These are phyloP conservation scores for Gaultheria prostrata DNA, from an alignment of 148 eudicot genomes.

Conservation along the genomic window DNA sequence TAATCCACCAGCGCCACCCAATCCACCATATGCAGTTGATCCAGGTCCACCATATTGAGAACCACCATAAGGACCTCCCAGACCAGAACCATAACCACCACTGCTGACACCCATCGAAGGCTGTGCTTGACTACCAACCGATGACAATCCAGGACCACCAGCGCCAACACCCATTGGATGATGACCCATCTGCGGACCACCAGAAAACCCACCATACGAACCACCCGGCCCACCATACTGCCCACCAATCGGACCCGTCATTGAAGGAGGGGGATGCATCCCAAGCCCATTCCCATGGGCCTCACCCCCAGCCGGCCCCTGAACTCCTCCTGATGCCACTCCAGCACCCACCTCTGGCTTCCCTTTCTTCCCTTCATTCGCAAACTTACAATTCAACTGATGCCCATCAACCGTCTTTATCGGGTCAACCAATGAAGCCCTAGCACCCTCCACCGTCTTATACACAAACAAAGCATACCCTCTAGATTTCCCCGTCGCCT, in stretches of 20 bases:
- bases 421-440: slow-evolving; percentile 53
- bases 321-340: slow-evolving; percentile 13
- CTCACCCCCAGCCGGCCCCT: slow-evolving; percentile 17
- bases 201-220: slow-evolving; percentile 34
- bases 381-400: slow-evolving; percentile 55
- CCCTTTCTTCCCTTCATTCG: slow-evolving; percentile 70
- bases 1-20: slow-evolving; percentile 41
- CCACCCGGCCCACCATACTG: slow-evolving; percentile 43
- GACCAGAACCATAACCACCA: slow-evolving; percentile 52
- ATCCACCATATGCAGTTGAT: slow-evolving; percentile 50
- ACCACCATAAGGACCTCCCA: slow-evolving; percentile 46
- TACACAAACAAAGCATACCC: slow-evolving; percentile 82
- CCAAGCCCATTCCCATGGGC: slow-evolving; percentile 23
- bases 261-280: slow-evolving; percentile 19
- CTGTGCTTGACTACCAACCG: slow-evolving; percentile 19
- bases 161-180: slow-evolving; percentile 30
- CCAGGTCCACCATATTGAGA: slow-evolving; percentile 50
- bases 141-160: slow-evolving; percentile 23
- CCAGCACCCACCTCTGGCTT: slow-evolving; percentile 23
- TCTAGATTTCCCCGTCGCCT: slow-evolving; percentile 67
- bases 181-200: slow-evolving; percentile 34
- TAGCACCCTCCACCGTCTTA: slow-evolving; percentile 60
- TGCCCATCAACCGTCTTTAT: slow-evolving; percentile 61
- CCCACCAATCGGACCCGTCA: slow-evolving; percentile 21
- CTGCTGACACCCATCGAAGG: slow-evolving; percentile 30